Evolutionary conservation across 495 filamentous ascomycete species (phyloP).

Genomic region (Ramalina intermedia): DNA sequence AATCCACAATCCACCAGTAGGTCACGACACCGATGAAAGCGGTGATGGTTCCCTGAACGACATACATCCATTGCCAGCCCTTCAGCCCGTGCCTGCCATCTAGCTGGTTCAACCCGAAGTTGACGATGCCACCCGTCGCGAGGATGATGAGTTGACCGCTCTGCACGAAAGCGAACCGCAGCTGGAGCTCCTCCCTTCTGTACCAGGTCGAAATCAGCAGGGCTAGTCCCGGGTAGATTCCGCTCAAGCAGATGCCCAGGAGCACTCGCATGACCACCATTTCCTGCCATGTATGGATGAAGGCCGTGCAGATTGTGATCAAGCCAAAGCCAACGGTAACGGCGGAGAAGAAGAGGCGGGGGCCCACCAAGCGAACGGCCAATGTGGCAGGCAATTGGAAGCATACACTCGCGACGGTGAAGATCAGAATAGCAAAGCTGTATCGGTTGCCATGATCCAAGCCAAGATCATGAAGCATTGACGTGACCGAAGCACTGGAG

Average conservation of each 20-base stretch:
- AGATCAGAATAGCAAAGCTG: conserved; percentile 65
- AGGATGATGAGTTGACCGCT: conserved; percentile 52
- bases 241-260: conserved; percentile 50
- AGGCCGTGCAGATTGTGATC: conserved; percentile 60
- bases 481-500: conserved; percentile 61
- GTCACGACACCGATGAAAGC: conserved; percentile 51
- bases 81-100: conserved; percentile 43
- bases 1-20: conserved; percentile 73
- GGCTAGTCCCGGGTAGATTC: conserved; percentile 57
- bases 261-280: conserved; percentile 62
- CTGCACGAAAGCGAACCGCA: conserved; percentile 62
- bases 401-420: conserved; percentile 57
- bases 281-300: conserved; percentile 52
- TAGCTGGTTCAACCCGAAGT: conserved; percentile 54
- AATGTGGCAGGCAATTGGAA: conserved; percentile 66
- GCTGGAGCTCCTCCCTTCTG: conserved; percentile 53
- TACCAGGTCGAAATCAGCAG: conserved; percentile 67
- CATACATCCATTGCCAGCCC: conserved; percentile 68
- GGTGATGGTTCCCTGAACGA: conserved; percentile 54
- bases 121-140: conserved; percentile 58
- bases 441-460: conserved; percentile 48
- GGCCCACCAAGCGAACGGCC: conserved; percentile 52
- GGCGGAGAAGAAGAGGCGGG: conserved; percentile 50
- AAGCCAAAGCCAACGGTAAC: conserved; percentile 58
- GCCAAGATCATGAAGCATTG: conserved; percentile 51